Evolutionary conservation across 192 early-diverging fungal genomes (phyloP).

Genomic region (Anaeromyces robustus): DNA sequence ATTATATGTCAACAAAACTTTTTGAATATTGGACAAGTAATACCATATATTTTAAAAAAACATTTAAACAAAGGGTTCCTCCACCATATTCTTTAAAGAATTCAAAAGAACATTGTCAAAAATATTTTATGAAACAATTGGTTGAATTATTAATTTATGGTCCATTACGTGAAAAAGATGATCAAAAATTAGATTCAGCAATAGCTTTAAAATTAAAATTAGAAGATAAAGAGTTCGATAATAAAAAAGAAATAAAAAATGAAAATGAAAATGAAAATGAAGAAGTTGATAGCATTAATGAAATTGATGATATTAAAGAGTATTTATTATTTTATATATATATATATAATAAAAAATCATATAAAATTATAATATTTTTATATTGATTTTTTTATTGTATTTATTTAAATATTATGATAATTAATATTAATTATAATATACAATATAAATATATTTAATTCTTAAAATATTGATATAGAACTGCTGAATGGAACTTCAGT

Average conservation of each 20-base stretch:
- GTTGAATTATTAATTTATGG: constrained; percentile 20
- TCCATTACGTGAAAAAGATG: constrained; percentile 28
- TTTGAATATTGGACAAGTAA: neutral
- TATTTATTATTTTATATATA: neutral
- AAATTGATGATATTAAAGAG: constrained; percentile 1
- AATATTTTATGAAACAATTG: constrained; percentile 11
- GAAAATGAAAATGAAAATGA: neutral
- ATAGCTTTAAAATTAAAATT: constrained; percentile 16
- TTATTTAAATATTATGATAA: no score
- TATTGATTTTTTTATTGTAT: no score
- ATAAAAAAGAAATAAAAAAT: neutral
- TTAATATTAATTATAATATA: neutral
- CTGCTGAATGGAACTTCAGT: constrained; percentile 20
- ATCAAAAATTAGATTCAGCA: constrained; percentile 27
- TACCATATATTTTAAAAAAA: neutral
- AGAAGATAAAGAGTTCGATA: neutral
- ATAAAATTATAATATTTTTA: no score
- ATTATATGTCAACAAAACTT: neutral
- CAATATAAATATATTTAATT: neutral
- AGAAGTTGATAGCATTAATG: neutral
- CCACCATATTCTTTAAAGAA: neutral
- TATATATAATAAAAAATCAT: neutral
- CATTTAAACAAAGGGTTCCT: neutral
- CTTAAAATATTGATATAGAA: constrained; percentile 4
- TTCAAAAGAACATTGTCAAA: neutral